Base-by-base conservation (phyloP, 352 stramenopile genomes). In the Phytophthora europaea region DNA sequence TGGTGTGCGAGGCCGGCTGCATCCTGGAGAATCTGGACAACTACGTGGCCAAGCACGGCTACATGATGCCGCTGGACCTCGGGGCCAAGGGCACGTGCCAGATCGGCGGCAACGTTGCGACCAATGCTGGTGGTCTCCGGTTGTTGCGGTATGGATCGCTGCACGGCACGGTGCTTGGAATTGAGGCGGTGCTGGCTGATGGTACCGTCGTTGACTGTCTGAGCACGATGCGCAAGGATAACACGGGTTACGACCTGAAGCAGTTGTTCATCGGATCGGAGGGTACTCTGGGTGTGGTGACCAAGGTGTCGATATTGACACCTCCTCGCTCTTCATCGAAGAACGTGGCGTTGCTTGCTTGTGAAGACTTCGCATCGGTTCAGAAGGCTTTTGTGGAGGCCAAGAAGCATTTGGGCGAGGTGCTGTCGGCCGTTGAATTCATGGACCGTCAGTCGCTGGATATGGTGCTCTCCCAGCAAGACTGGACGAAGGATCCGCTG, bases 261-360 rank as follows among this genome's bases (percentile, higher is more conserved):
- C 97, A 99, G 76, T 81, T 99, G 36, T 99, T 99, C 68, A 97
- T 99, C 55, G 98, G 97, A 8, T 93, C 93, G 12, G 98, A 99
- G 74, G 98, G 98, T 22, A 99, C 97, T 16, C 81, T 99, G 6
- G 98, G 97, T 23, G 81, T 99, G 16, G 84, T 99, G 31, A 99
- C 75, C 2, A 81, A 78, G 53, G 74, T 81, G 31, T 81, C 70
- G 16, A 81, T 81, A 3, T 7, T 81, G 34, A 81, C 70, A 0
- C 74, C 74, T n/a, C 68, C 73, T 0, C 73, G 73, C 18, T 80
- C 97, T 0, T 76, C 81, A 8, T 87, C 89, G 9, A 75, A 96
- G 58, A 94, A 97, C 75, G 95, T 98, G 0, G 92, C 94, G 1
- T 75, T 99, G 52, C 72, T 99, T 6, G 94, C 89, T 4, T 99